Percentiles rank a stretch among this genome's conserved stretches.
phyloP scores from a whole-genome alignment of 257 asterid species.

The Coffea canephora region DNA sequence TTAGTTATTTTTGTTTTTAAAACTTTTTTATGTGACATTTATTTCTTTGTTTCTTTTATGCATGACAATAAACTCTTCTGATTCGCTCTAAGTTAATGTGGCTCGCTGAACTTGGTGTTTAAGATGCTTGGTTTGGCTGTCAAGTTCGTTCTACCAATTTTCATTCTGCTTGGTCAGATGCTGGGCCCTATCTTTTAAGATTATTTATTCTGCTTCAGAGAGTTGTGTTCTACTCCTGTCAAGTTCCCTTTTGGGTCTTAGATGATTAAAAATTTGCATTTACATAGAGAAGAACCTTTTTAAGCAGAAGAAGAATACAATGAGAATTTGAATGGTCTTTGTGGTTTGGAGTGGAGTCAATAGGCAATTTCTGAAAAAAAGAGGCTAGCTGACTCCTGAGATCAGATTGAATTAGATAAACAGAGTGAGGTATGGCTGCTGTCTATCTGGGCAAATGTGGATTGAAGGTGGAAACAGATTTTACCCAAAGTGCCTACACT shows the following conservation, averaged over 20 bases:
- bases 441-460: neutral
- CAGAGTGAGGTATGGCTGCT: neutral
- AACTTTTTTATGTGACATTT: neutral
- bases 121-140: neutral
- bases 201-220: neutral
- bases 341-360: neutral
- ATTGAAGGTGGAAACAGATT: neutral
- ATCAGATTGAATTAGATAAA: neutral
- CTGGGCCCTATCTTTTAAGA: neutral
- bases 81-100: neutral
- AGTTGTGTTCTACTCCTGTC: neutral
- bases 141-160: neutral
- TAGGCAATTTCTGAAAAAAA: neutral
- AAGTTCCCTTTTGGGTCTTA: neutral
- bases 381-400: neutral
- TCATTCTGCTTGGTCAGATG: neutral
- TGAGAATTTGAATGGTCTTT: neutral
- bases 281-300: neutral
- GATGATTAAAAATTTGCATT: neutral
- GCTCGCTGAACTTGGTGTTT: neutral
- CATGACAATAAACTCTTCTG: neutral
- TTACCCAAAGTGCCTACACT: neutral
- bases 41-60: neutral
- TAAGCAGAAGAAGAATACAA: neutral
- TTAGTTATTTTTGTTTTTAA: neutral